Evolutionary conservation across 495 filamentous ascomycete genomes (phyloP), one percentile per base, ranked within the genome.

Genomic region (Aspergillus campestris): DNA sequence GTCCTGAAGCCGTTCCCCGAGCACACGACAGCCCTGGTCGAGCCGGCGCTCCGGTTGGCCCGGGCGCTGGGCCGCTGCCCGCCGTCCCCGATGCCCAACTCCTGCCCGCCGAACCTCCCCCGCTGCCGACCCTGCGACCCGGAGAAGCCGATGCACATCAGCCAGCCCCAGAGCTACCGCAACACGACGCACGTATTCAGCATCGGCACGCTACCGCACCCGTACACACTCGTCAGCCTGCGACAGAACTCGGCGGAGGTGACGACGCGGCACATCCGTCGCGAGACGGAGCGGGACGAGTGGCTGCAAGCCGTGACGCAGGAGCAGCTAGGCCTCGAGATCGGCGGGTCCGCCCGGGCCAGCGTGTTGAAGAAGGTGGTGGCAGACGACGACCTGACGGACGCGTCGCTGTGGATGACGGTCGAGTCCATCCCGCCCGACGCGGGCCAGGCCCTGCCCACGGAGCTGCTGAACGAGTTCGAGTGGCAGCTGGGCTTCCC

Each of bases 401-500:
- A 72, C 9, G 79, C 74, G 32, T 80, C 83, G 3, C 69, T 95
- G 3, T 95, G 87, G 89, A 71, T 94, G 40, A 85, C 84, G 0
- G 84, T 86, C 36, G 92, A 95, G 53, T 71, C 72, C 3, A 58
- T 74, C 5, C 63, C 71, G 3, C 58, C 68, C 0, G 61, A 64
- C 33, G 61, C 61, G 13, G 72, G 64, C 13, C 59, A 71, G 48
- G 65, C 53, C 48, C 61, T 72, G 2, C 69, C 70, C 1, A 34
- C 60, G 2, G 55, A 52, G 4, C 59, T 79, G 6, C 60, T 79
- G 7, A 67, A 72, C 14, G 85, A 91, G 47, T 64, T 94, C 0
- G 87, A 94, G 51, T 96, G 89, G 86, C 77, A 83, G 55, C 85
- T 96, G 53, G 91, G 91, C 38, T 98, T 98, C 69, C 68, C 70